Evolutionary conservation across 140 eudicot species (phyloP).

Genomic region (Cichorium intybus): DNA sequence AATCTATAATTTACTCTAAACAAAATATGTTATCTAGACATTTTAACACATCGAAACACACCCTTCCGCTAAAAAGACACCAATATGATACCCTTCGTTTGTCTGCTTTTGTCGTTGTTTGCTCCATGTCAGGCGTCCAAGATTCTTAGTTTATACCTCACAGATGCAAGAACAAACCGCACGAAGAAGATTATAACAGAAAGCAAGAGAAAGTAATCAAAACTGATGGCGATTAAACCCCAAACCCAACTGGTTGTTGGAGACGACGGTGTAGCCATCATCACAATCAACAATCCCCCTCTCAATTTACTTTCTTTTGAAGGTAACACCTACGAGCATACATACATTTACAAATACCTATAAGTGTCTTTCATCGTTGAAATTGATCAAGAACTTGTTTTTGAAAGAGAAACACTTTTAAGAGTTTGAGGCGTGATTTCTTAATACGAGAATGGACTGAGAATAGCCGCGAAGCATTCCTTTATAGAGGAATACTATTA

Average conservation of each 20-base stretch:
- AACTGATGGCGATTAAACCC: slow-evolving; percentile 5
- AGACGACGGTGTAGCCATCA: slow-evolving; percentile 67
- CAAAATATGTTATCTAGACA: too few species aligned
- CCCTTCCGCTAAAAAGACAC: too few species aligned
- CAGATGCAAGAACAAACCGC: neutral
- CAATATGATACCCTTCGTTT: too few species aligned
- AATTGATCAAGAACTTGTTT: neutral
- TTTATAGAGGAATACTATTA: neutral
- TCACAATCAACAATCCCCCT: slow-evolving; percentile 79
- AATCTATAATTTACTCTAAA: too few species aligned
- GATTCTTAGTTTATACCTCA: neutral
- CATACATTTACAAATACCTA: neutral
- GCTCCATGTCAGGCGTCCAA: neutral
- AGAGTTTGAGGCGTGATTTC: neutral
- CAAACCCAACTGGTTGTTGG: slow-evolving; percentile 38
- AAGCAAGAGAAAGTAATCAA: neutral
- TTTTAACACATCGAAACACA: too few species aligned
- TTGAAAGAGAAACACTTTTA: neutral
- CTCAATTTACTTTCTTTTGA: slow-evolving; percentile 70
- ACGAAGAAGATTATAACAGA: neutral
- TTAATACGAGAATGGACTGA: neutral
- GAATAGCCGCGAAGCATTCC: neutral
- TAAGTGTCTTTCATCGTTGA: neutral
- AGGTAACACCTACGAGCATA: slow-evolving; percentile 36
- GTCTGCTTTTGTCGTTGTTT: neutral